phyloP scores from a whole-genome alignment of 1,284 basidiomycete genomes.

The Retiboletus flavoniger region DNA sequence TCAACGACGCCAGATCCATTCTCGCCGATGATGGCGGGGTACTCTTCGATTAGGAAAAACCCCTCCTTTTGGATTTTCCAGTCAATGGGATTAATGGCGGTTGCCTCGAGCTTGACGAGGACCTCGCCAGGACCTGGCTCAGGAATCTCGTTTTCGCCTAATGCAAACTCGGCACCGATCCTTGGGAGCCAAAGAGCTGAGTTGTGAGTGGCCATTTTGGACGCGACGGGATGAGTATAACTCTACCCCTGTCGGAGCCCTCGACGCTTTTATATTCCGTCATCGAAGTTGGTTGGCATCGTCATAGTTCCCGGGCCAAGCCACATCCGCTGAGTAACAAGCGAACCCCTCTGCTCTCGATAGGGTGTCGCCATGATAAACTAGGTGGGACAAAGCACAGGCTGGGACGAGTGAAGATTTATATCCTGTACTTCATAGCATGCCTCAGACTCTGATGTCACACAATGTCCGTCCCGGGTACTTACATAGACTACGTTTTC shows the following conservation, averaged over 20 bases:
- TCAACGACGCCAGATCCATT: slow-evolving; percentile 20
- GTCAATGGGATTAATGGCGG: slow-evolving; percentile 18
- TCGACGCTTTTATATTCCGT: background rate
- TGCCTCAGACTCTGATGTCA: too few species aligned
- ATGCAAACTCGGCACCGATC: slow-evolving; percentile 12
- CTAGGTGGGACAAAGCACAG: too few species aligned
- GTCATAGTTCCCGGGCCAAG: too few species aligned
- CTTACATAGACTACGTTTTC: too few species aligned
- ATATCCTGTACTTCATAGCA: too few species aligned
- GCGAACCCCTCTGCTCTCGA: too few species aligned
- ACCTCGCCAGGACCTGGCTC: slow-evolving; percentile 20
- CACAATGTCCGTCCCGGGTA: too few species aligned
- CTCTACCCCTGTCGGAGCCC: background rate
- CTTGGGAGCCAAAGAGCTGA: slow-evolving; percentile 18
- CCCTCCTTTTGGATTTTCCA: slow-evolving; percentile 7
- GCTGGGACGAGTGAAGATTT: too few species aligned
- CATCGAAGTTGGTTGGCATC: background rate
- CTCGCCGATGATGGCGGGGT: slow-evolving; percentile 18
- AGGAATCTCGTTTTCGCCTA: slow-evolving; percentile 9
- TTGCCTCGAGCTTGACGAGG: slow-evolving; percentile 19
- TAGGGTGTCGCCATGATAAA: too few species aligned
- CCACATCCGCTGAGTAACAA: too few species aligned
- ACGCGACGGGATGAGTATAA: background rate
- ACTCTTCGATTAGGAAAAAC: slow-evolving; percentile 7
- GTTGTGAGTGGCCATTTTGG: slow-evolving; percentile 16